Evolutionary conservation across 2,329 filamentous ascomycete species (phyloP).

Genomic region (Fusarium mangiferae): DNA sequence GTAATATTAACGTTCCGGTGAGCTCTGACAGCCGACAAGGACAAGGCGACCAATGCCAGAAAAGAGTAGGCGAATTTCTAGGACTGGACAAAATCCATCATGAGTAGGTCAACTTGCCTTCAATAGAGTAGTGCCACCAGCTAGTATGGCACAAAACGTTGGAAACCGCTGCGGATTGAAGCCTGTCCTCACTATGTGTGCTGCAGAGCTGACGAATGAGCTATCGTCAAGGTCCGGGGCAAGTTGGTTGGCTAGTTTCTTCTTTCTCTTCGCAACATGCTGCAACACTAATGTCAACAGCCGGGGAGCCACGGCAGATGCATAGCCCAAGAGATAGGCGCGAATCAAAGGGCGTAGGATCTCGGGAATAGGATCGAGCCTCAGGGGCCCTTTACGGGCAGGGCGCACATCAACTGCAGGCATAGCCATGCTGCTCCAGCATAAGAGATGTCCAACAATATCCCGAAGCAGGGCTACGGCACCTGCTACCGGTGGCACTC

Average conservation of each 20-base stretch:
- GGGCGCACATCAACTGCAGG: constrained; percentile 24
- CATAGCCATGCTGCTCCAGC: constrained; percentile 23
- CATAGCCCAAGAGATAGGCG: constrained; percentile 70
- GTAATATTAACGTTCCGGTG: background rate
- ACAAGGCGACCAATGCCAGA: background rate
- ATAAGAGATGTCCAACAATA: constrained; percentile 21
- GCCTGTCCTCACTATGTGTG: constrained; percentile 60
- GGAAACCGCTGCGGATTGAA: constrained; percentile 68
- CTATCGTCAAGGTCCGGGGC: constrained; percentile 43
- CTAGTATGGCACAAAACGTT: constrained; percentile 69
- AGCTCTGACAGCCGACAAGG: background rate
- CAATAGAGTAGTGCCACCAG: constrained; percentile 70
- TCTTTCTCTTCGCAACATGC: constrained; percentile 55
- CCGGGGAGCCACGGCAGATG: constrained; percentile 66
- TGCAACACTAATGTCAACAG: constrained; percentile 65
- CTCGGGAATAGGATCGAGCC: constrained; percentile 55
- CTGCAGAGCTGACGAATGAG: constrained; percentile 48
- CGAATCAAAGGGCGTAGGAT: constrained; percentile 65
- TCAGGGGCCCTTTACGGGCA: constrained; percentile 34
- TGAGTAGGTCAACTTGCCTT: constrained; percentile 55
- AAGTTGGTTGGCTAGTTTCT: constrained; percentile 39
- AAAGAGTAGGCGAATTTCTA: background rate
- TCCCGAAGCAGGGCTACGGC: constrained; percentile 34
- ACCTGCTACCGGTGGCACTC: constrained; percentile 35
- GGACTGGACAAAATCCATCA: background rate